Conservation (phyloP, 306 rosid genomes). For the Albizia julibrissin region DNA sequence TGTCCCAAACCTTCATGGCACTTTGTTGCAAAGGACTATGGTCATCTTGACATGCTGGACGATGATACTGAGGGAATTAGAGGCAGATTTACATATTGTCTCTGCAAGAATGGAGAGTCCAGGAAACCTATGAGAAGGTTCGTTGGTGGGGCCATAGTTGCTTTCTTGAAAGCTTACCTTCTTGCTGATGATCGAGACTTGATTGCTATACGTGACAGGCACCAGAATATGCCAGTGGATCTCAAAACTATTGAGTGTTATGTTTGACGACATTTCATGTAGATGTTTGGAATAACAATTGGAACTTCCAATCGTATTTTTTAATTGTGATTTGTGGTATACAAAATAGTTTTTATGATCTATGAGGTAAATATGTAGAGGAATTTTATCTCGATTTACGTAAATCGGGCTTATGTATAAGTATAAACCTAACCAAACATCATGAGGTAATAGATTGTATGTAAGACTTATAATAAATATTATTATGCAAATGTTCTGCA, state of each 20-base stretch:
- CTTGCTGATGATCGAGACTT: conserved; percentile 50
- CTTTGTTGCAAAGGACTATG: conserved; percentile 71
- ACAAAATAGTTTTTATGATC: no score
- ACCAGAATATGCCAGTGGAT: conserved; percentile 48
- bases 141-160: conserved; percentile 78
- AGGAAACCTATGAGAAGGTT: conserved; percentile 88
- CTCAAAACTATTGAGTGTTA: conserved; percentile 42
- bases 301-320: no score
- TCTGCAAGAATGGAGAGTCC: conserved; percentile 73
- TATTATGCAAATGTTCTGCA: not conserved
- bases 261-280: conserved; percentile 1
- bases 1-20: conserved; percentile 62
- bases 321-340: no score
- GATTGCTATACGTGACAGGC: conserved; percentile 48
- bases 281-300: no score
- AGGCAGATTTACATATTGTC: conserved; percentile 58
- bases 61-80: conserved; percentile 75
- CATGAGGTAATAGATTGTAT: no score
- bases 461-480: not conserved
- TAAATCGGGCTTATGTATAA: no score
- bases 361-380: no score
- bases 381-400: no score
- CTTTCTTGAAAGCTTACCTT: conserved; percentile 72
- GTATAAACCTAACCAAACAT: no score
- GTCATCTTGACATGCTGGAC: conserved; percentile 81